Evolutionary conservation across 108 stramenopile species (phyloP).

Genomic region (Cyclotella cryptica): DNA sequence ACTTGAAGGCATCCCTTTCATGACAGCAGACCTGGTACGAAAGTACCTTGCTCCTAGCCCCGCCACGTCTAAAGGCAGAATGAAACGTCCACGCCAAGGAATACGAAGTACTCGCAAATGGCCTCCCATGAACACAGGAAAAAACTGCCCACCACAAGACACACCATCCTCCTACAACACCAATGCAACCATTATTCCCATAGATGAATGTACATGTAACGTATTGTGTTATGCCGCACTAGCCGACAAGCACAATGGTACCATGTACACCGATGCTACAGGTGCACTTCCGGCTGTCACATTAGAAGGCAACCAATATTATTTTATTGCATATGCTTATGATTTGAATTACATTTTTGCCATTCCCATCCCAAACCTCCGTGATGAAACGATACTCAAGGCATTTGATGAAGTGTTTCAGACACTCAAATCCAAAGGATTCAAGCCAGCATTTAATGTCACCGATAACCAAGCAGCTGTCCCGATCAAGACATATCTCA

Average conservation of each 20-base stretch:
- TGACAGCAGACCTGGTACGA: not conserved
- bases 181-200: not conserved
- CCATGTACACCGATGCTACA: constrained; percentile 4
- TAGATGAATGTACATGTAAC: not conserved
- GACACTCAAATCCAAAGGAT: too few species aligned
- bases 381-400: too few species aligned
- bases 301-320: too few species aligned
- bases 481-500: constrained; percentile 15
- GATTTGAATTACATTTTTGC: constrained; percentile 28
- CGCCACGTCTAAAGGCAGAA: too few species aligned
- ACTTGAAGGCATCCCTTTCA: not conserved
- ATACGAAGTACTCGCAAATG: not conserved
- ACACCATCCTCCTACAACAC: too few species aligned
- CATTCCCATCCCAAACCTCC: too few species aligned
- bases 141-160: not conserved
- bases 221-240: not conserved
- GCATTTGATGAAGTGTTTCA: too few species aligned
- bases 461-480: constrained; percentile 34
- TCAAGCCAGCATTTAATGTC: too few species aligned
- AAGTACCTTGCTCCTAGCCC: too few species aligned
- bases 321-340: constrained; percentile 1
- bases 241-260: not conserved
- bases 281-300: constrained; percentile 4
- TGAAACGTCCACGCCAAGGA: too few species aligned
- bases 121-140: not conserved